Evolutionary conservation across 805 yeast species (phyloP).

Genomic region (Yarrowia sp.): DNA sequence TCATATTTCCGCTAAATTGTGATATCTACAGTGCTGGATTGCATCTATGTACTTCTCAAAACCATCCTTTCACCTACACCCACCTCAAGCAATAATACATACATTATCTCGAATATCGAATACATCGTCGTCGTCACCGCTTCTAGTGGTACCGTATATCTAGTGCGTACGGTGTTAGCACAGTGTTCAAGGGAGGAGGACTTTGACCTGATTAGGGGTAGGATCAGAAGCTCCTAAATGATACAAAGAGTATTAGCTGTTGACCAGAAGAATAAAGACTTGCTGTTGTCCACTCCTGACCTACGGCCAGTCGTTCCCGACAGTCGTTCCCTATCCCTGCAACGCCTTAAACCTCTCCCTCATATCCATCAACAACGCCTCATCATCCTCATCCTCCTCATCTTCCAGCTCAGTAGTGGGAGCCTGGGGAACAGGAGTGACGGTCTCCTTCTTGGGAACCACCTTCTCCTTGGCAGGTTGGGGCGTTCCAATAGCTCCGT

Average conservation of each 20-base stretch:
- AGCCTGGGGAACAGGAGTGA: conserved; percentile 42
- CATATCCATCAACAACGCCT: conserved; percentile 81
- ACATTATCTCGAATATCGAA: neutral
- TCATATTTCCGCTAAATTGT: too few species aligned
- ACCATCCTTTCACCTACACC: too few species aligned
- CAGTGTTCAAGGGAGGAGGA: too few species aligned
- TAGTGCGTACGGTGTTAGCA: conserved; percentile 4
- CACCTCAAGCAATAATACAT: neutral
- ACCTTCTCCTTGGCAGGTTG: conserved; percentile 49
- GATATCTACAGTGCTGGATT: too few species aligned
- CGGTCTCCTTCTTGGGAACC: conserved; percentile 44
- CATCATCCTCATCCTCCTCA: conserved; percentile 67
- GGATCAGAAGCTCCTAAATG: too few species aligned
- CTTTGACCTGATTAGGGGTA: too few species aligned
- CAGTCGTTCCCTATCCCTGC: conserved; percentile 57
- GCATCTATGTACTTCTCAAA: too few species aligned
- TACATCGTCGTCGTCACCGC: conserved; percentile 1
- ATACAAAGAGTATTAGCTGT: too few species aligned
- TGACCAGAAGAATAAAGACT: too few species aligned
- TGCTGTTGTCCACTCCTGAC: neutral
- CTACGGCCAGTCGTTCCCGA: neutral
- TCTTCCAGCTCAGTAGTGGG: conserved; percentile 48
- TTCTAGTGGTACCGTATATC: conserved; percentile 3
- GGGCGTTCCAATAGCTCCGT: conserved; percentile 64
- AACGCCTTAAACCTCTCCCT: conserved; percentile 85